These are phyloP conservation scores for Pistacia integerrima DNA, from an alignment of 345 rosid species.

Conservation along the genomic window DNA sequence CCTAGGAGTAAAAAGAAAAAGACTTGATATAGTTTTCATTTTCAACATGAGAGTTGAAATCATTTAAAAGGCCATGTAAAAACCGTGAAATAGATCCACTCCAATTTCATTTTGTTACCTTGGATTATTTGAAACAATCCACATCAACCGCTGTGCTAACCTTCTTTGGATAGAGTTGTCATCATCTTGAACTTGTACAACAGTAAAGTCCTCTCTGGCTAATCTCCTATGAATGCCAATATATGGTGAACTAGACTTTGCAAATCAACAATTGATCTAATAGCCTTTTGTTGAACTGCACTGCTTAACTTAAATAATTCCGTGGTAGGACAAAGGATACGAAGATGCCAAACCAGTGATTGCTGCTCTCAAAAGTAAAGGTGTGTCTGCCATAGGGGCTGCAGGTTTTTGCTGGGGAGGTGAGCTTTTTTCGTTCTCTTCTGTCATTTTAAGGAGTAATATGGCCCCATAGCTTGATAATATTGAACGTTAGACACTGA, in stretches of 20 bases:
- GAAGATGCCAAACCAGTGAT: slow-evolving; percentile 18
- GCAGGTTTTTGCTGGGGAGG: slow-evolving; percentile 26
- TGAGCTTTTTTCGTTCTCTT: background rate
- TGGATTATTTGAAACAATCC: background rate
- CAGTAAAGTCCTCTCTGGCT: background rate
- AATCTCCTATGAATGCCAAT: background rate
- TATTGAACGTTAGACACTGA: background rate
- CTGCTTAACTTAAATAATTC: background rate
- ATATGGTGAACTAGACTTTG: background rate
- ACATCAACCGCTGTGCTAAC: background rate
- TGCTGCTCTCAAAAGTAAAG: slow-evolving; percentile 19
- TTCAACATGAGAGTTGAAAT: background rate
- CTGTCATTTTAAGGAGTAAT: background rate
- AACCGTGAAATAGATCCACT: background rate
- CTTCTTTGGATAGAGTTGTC: background rate
- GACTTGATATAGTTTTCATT: background rate
- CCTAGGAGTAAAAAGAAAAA: too few relatives aligned
- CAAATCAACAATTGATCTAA: background rate
- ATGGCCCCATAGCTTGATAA: background rate
- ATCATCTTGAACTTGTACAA: background rate
- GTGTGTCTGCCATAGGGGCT: slow-evolving; percentile 17
- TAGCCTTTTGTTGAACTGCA: background rate
- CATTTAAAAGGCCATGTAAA: background rate
- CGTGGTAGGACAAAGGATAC: slow-evolving; percentile 16
- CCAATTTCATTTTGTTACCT: background rate